phyloP scores from a whole-genome alignment of 179 eudicot genomes.

The Pouteria campechiana region DNA sequence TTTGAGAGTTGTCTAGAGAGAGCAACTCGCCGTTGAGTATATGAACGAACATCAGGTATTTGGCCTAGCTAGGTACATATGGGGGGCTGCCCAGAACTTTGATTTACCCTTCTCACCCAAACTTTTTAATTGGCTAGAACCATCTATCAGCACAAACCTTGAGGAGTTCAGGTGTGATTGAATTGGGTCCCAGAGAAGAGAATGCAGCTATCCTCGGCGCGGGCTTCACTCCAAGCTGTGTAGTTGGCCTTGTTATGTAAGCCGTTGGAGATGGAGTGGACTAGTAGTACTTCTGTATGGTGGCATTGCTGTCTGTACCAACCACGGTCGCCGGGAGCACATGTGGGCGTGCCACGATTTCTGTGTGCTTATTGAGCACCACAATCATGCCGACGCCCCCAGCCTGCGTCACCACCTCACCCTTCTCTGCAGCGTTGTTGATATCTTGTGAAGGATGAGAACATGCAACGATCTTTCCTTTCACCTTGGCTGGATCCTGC shows the following conservation, averaged over 20 bases:
- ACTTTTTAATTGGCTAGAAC: not conserved
- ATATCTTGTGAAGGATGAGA: conserved; percentile 61
- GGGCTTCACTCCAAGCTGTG: conserved; percentile 45
- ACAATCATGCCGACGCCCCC: conserved; percentile 85
- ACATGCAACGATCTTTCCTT: conserved; percentile 72
- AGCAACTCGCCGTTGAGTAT: too few relatives aligned
- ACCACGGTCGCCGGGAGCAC: conserved; percentile 61
- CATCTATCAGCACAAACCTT: conserved; percentile 43
- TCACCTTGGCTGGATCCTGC: conserved; percentile 38
- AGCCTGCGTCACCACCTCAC: conserved; percentile 50
- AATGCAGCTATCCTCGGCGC: conserved; percentile 96
- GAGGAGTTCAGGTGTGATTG: conserved; percentile 60
- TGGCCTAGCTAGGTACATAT: too few relatives aligned
- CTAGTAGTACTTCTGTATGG: conserved; percentile 17
- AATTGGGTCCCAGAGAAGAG: conserved; percentile 73
- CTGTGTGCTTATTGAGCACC: conserved; percentile 38
- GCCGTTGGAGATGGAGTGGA: conserved; percentile 25
- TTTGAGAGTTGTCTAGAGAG: too few relatives aligned
- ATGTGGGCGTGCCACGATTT: conserved; percentile 76
- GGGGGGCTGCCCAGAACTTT: too few relatives aligned
- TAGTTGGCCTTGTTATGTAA: conserved; percentile 38
- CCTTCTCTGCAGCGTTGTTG: conserved; percentile 74
- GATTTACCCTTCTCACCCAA: too few relatives aligned
- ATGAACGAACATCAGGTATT: too few relatives aligned
- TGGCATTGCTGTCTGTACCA: conserved; percentile 33